Evolutionary conservation across 805 yeast species (phyloP).

Genomic region (Isabelozyma gotoi): DNA sequence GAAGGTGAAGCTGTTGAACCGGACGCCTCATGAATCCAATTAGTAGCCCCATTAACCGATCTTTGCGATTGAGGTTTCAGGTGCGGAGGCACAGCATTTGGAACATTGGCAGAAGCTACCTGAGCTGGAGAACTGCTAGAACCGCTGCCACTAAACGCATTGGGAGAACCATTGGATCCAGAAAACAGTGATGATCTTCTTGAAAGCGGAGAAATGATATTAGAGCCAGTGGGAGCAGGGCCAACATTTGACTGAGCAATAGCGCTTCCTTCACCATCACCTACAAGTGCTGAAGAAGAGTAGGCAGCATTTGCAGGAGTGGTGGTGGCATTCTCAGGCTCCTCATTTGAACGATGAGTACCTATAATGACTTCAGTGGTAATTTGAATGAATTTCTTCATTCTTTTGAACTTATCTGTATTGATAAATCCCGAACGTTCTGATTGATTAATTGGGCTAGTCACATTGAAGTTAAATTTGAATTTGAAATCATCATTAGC

Average conservation of each 20-base stretch:
- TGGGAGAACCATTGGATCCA: conserved; percentile 7
- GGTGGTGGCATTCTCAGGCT: conserved; percentile 2
- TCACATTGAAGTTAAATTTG: conserved; percentile 21
- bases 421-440: conserved; percentile 56
- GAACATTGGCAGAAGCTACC: not conserved
- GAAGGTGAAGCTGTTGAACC: too few species aligned
- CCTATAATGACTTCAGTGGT: conserved; percentile 82
- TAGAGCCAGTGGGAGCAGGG: not conserved
- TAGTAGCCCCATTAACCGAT: too few species aligned
- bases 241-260: not conserved
- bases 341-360: conserved; percentile 49
- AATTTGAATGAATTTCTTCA: conserved; percentile 76
- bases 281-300: conserved; percentile 11
- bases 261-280: not conserved
- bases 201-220: conserved; percentile 2
- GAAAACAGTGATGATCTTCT: conserved; percentile 9
- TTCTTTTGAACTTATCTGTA: conserved; percentile 74
- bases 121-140: not conserved
- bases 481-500: conserved; percentile 15
- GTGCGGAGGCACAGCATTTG: not conserved
- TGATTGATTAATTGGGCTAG: conserved; percentile 21
- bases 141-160: not conserved
- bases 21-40: too few species aligned
- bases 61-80: too few species aligned
- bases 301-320: conserved; percentile 8